Evolutionary conservation across 1,284 basidiomycete species (phyloP).

Genomic region (Pisolithus thermaeus): DNA sequence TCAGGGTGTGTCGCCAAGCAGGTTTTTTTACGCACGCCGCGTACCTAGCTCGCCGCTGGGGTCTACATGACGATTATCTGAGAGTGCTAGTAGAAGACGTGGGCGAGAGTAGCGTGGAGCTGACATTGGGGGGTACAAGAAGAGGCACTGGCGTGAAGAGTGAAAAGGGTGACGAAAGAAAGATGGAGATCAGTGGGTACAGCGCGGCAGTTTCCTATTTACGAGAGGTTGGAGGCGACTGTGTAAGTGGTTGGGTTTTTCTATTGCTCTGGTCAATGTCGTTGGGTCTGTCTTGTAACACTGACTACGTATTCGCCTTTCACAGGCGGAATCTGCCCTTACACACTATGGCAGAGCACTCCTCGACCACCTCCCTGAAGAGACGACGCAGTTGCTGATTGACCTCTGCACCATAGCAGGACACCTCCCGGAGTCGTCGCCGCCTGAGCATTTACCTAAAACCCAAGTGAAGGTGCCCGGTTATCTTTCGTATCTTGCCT

Average conservation of each 20-base stretch:
- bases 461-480: slow-evolving; percentile 42
- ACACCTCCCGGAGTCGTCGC: slow-evolving; percentile 38
- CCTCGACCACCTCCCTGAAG: slow-evolving; percentile 75
- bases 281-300: too few species aligned
- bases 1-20: slow-evolving; percentile 93
- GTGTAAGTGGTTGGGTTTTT: slow-evolving; percentile 45
- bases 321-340: slow-evolving; percentile 75
- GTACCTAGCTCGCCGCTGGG: slow-evolving; percentile 90
- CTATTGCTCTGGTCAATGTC: too few species aligned
- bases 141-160: slow-evolving; percentile 2
- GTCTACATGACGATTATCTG: slow-evolving; percentile 88
- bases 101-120: slow-evolving; percentile 39
- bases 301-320: neutral
- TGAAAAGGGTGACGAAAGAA: slow-evolving; percentile 16
- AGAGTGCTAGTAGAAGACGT: slow-evolving; percentile 94
- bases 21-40: slow-evolving; percentile 94
- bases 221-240: slow-evolving; percentile 68
- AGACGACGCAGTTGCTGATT: slow-evolving; percentile 87
- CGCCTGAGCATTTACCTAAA: slow-evolving; percentile 21
- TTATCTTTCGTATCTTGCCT: slow-evolving; percentile 73
- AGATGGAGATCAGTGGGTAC: slow-evolving; percentile 35
- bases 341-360: slow-evolving; percentile 82
- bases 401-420: slow-evolving; percentile 82
- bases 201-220: slow-evolving; percentile 81
- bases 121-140: slow-evolving; percentile 1